phyloP scores from a whole-genome alignment of 169 alveolate genomes.

The Eimeria acervulina region DNA sequence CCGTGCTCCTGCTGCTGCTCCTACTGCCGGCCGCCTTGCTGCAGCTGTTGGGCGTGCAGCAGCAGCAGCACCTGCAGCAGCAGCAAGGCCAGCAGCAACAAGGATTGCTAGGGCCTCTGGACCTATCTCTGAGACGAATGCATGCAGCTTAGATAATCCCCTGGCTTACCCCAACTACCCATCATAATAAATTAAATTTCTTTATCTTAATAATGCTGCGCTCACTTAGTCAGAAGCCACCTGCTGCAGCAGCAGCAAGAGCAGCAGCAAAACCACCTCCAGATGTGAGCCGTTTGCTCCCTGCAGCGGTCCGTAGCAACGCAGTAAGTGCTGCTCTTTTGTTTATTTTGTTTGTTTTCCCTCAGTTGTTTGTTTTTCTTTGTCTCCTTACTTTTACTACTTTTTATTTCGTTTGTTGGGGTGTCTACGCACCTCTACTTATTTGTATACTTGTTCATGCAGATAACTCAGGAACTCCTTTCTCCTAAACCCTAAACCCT shows the following conservation, averaged over 20 bases:
- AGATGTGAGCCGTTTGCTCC: neutral
- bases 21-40: neutral
- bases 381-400: neutral
- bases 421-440: too few species aligned
- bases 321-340: neutral
- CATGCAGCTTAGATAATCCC: conserved; percentile 52
- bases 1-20: neutral
- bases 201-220: neutral
- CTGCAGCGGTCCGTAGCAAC: neutral
- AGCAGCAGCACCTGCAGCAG: neutral
- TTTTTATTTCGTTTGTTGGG: too few species aligned
- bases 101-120: conserved; percentile 34
- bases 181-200: neutral
- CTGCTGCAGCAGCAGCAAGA: neutral
- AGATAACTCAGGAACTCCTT: too few species aligned
- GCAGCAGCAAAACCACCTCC: neutral
- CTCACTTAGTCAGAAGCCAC: neutral
- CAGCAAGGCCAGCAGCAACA: neutral
- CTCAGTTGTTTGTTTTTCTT: too few species aligned
- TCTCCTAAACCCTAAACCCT: neutral
- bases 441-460: too few species aligned
- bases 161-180: conserved; percentile 77
- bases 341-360: neutral
- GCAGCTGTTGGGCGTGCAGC: neutral
- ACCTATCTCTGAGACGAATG: conserved; percentile 8